Base-by-base conservation (phyloP, 495 filamentous ascomycete genomes). In the Lasiosphaeria miniovina region DNA sequence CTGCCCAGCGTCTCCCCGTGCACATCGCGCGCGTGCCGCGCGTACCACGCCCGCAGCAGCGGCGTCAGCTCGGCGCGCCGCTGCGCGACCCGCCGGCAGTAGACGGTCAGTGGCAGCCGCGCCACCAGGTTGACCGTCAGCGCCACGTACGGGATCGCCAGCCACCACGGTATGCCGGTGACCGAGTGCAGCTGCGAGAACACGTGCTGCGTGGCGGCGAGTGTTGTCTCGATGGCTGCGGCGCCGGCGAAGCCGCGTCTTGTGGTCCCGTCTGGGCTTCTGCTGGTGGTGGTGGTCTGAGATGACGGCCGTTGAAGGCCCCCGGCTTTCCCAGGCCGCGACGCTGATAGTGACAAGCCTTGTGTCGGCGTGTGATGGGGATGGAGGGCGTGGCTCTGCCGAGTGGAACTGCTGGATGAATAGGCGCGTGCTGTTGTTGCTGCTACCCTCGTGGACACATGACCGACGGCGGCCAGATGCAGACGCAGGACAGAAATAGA, bases 71-170 rank as follows among this genome's bases (percentile, higher is more conserved):
- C 66, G 50, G 70, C 36, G 34, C 76, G 78, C 65, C 76, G 75
- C 62, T 77, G 63, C 61, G 67, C 24, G 55, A 77, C 66, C 59
- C 58, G 59, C 57, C 72, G 78, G 56, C 74, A 71, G 68, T 84
- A 90, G 45, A 85, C 62, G 17, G 80, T 72, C 3, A 88, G 59
- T 0, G 89, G 89, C 4, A 87, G 65, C 46, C 85, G 83, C 63
- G 88, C 67, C 36, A 75, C 53, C 36, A 80, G 75, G 56, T 86
- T 86, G 52, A 93, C 74, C 50, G 82, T 41, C 3, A 91, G 55
- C 2, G 90, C 88, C 1, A 88, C 78, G 55, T 89, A 76, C 0
- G 91, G 91, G 55, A 96, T 82, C 33, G 84, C 80, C 8, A 82
- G 65, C 51, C 71, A 84, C 91, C 91, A 96, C 60, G 90, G 83